Evolutionary conservation across 2,329 filamentous ascomycete genomes (phyloP), one percentile per base, ranked within the genome.

Genomic region (Aspergillus ochraceus): DNA sequence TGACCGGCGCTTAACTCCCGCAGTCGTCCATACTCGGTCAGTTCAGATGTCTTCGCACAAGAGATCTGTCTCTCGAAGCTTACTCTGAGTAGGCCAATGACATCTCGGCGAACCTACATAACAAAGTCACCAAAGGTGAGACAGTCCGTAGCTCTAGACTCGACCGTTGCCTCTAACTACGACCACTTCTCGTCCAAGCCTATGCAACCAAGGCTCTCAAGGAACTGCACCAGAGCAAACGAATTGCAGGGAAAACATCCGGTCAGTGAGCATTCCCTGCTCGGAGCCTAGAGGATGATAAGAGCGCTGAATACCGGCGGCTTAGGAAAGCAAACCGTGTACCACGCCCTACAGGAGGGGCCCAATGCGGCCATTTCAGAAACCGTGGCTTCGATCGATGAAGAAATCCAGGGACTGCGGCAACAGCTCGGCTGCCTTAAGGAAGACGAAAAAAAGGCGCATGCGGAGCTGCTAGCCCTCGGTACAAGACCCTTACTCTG

Each of bases 311-410:
- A 22, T 52, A 20, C n/a, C 45, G 60, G 9, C 22, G n/a, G 63
- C 47, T 20, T 61, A 84, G 85, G 86, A 20, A 88, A 88, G 73
- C 85, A 88, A 66, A 77, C 80, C 45, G 85, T 88, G 60, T 88
- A 88, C 69, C 86, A 88, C 71, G 77, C 80, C 39, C 58, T 79
- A 20, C 75, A 88, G 79, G 79, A 84, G 57, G 75, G 82, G 42
- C 71, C 78, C 14, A 80, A 84, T 46, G 77, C 80, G 26, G 71
- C 75, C 49, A 79, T 79, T 2, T 75, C 81, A 8, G 80, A 83
- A 58, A 72, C 81, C 50, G 77, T 87, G 47, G 74, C 78, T 46
- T 72, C 74, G 17, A 78, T 86, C 65, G 80, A 85, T 57, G 64
- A 73, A n/a, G 73, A 79, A 32, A 84, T 84, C 60, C 70, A 75